These are phyloP conservation scores for Talaromyces sp. DNA, from an alignment of 2,329 filamentous ascomycete genomes.

Conservation along the genomic window DNA sequence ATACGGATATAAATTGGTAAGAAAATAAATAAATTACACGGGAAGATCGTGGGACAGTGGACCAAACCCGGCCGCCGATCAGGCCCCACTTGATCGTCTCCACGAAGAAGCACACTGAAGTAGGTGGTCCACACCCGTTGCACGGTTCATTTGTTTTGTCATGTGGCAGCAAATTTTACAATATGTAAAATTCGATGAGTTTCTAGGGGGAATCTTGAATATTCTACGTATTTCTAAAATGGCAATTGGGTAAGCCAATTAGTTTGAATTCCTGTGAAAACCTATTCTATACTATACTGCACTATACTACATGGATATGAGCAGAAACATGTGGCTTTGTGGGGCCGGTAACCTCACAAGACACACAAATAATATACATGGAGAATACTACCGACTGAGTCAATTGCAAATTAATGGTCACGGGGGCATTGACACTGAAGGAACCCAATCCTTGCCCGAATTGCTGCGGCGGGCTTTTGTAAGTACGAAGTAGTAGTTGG, in stretches of 20 bases:
- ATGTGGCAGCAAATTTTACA: background rate
- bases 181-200: too few species aligned
- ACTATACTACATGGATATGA: background rate
- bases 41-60: background rate
- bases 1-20: background rate
- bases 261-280: too few species aligned
- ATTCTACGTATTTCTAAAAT: background rate
- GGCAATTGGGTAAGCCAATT: background rate
- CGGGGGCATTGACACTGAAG: background rate
- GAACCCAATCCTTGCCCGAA: background rate
- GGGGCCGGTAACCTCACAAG: background rate
- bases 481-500: too few species aligned
- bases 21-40: background rate
- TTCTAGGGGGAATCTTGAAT: background rate
- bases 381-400: background rate
- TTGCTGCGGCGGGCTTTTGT: background rate
- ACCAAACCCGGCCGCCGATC: background rate
- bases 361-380: too few species aligned
- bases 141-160: background rate
- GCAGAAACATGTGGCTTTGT: background rate
- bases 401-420: background rate
- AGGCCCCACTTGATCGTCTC: background rate
- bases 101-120: background rate
- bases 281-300: too few species aligned
- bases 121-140: too few species aligned